Conservation (phyloP, 305 asterid genomes). For the Fraxinus paxiana region DNA sequence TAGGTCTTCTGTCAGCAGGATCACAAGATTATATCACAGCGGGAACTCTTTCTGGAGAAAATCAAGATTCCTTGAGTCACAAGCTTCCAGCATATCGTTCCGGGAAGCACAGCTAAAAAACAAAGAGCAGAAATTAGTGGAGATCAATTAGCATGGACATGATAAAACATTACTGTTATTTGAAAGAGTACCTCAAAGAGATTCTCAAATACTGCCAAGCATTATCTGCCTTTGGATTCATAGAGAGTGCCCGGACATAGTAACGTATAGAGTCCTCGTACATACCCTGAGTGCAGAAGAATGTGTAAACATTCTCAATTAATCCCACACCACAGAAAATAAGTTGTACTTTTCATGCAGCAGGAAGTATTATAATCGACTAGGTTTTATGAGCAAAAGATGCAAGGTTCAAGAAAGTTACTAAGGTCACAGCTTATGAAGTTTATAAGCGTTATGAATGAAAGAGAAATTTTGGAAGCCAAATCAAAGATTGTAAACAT, state of each 20-base stretch:
- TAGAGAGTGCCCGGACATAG: slow-evolving; percentile 87
- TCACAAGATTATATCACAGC: slow-evolving; percentile 24
- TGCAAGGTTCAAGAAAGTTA: not conserved
- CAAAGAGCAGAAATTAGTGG: slow-evolving; percentile 3
- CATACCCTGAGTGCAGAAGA: slow-evolving; percentile 58
- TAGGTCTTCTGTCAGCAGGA: not conserved
- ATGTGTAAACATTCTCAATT: not conserved
- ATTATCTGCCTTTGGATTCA: slow-evolving; percentile 89
- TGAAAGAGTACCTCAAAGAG: slow-evolving; percentile 63
- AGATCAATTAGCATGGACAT: not conserved
- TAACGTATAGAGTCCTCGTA: slow-evolving; percentile 93
- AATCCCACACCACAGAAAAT: not conserved
- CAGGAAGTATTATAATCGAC: slow-evolving; percentile 1
- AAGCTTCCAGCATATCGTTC: slow-evolving; percentile 86
- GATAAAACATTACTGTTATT: not conserved
- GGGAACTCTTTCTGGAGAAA: slow-evolving; percentile 59
- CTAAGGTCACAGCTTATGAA: not conserved
- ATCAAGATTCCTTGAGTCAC: slow-evolving; percentile 70
- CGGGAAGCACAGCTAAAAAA: slow-evolving; percentile 78
- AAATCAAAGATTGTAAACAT: not conserved
- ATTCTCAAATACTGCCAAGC: slow-evolving; percentile 98
- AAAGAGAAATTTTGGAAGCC: not conserved
- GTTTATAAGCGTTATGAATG: not conserved
- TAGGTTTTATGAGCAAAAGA: not conserved
- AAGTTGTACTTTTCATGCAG: not conserved